phyloP scores from a whole-genome alignment of 768 basidiomycete species.

The Kockovaella imperatae region DNA sequence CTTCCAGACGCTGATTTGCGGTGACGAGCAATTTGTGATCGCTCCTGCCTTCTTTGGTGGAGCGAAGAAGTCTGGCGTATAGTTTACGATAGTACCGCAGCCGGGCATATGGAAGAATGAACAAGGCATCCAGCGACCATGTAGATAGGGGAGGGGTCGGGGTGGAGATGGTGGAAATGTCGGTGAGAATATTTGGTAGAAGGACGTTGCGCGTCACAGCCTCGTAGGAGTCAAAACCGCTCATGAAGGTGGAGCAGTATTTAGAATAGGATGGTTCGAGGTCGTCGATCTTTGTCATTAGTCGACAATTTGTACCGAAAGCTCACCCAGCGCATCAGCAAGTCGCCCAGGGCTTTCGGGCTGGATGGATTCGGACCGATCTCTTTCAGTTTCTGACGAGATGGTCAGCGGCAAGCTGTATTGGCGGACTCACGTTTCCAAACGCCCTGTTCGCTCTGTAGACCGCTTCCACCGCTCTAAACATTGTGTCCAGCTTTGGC shows the following conservation, averaged over 20 bases:
- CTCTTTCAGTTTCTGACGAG: slow-evolving; percentile 73
- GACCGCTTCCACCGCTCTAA: slow-evolving; percentile 81
- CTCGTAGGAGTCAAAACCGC: slow-evolving; percentile 76
- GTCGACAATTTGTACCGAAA: neutral
- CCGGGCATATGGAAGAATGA: slow-evolving; percentile 73
- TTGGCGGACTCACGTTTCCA: slow-evolving; percentile 53
- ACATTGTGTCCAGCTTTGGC: slow-evolving; percentile 83
- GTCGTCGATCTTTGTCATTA: slow-evolving; percentile 69
- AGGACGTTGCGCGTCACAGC: slow-evolving; percentile 69
- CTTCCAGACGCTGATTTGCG: slow-evolving; percentile 73
- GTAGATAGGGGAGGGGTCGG: slow-evolving; percentile 48
- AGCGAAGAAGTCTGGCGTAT: slow-evolving; percentile 75
- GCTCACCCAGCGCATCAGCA: slow-evolving; percentile 93
- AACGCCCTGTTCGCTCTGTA: slow-evolving; percentile 85
- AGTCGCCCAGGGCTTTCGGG: slow-evolving; percentile 86
- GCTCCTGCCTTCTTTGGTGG: slow-evolving; percentile 73
- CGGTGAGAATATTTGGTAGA: slow-evolving; percentile 58
- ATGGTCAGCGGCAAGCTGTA: slow-evolving; percentile 9
- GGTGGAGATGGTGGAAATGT: slow-evolving; percentile 61
- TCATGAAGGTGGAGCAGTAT: slow-evolving; percentile 64
- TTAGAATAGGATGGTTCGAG: slow-evolving; percentile 75
- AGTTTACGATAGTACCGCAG: slow-evolving; percentile 87
- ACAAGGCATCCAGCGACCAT: slow-evolving; percentile 84
- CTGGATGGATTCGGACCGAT: slow-evolving; percentile 87
- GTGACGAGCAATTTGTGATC: slow-evolving; percentile 74